Percentiles rank a stretch among this genome's conserved stretches.
These are phyloP conservation scores for Exophiala spinifera DNA, from an alignment of 2,329 filamentous ascomycete species.

Conservation along the genomic window DNA sequence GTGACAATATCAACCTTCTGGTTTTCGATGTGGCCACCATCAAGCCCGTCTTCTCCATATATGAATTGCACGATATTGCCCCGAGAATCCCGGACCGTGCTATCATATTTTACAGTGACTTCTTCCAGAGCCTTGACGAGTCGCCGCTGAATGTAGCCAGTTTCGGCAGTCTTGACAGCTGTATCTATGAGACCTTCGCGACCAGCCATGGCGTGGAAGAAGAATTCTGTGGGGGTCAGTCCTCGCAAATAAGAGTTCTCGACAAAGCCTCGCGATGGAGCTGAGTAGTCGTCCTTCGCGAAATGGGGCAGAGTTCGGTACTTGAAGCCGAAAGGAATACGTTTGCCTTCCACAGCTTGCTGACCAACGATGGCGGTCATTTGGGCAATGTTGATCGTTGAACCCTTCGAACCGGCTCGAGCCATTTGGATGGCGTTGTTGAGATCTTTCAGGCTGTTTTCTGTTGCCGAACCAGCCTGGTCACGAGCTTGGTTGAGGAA, in stretches of 20 bases:
- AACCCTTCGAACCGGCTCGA: slow-evolving; percentile 94
- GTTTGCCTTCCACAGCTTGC: slow-evolving; percentile 96
- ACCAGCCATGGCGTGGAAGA: slow-evolving; percentile 99
- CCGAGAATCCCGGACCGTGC: slow-evolving; percentile 92
- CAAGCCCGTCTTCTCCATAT: slow-evolving; percentile 95
- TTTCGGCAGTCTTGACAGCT: slow-evolving; percentile 98
- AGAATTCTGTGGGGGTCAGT: slow-evolving; percentile 92
- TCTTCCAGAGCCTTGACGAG: slow-evolving; percentile 98
- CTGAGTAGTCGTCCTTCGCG: slow-evolving; percentile 98
- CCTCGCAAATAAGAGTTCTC: slow-evolving; percentile 98
- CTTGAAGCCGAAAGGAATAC: slow-evolving; percentile 98
- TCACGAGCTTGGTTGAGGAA: slow-evolving; percentile 94
- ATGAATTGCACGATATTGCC: slow-evolving; percentile 96
- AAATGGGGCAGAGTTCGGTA: slow-evolving; percentile 96
- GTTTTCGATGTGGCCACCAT: slow-evolving; percentile 89
- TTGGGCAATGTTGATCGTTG: slow-evolving; percentile 98
- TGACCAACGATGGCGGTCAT: slow-evolving; percentile 98
- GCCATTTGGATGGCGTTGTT: slow-evolving; percentile 99
- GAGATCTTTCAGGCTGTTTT: slow-evolving; percentile 86
- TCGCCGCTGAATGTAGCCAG: slow-evolving; percentile 97
- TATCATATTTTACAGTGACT: slow-evolving; percentile 95
- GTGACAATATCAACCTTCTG: slow-evolving; percentile 85
- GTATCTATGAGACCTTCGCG: slow-evolving; percentile 99
- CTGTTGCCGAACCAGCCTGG: slow-evolving; percentile 86
- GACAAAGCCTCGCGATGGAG: slow-evolving; percentile 93